Evolutionary conservation across 2,329 filamentous ascomycete genomes (phyloP).

Genomic region (Neofusicoccum sp.): DNA sequence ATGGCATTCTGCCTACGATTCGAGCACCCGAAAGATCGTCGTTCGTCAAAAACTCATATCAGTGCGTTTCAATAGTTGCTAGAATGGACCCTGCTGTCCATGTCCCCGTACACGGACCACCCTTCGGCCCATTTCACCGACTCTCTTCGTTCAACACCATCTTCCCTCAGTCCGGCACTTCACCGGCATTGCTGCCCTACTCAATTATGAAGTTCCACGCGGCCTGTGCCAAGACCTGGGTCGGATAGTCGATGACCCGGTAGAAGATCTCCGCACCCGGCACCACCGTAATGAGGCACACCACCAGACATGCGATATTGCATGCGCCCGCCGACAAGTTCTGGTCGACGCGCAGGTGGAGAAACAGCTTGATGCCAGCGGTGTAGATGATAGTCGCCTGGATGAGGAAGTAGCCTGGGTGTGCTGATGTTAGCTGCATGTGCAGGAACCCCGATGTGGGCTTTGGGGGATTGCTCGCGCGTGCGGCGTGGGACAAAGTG

Average conservation of each 20-base stretch:
- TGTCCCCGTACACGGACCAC: background rate
- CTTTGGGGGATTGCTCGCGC: background rate
- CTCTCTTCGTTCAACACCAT: constrained; percentile 3
- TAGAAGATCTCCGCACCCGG: constrained; percentile 32
- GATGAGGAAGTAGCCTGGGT: constrained; percentile 41
- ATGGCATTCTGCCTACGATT: background rate
- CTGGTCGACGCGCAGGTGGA: constrained; percentile 23
- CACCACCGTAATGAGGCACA: constrained; percentile 28
- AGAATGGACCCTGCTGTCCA: background rate
- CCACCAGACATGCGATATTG: constrained; percentile 22
- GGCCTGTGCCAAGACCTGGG: constrained; percentile 11
- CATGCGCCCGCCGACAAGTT: constrained; percentile 20
- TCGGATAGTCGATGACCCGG: constrained; percentile 30
- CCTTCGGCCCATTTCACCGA: background rate
- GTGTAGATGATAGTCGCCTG: constrained; percentile 44
- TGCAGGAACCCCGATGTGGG: background rate
- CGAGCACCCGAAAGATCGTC: constrained; percentile 4
- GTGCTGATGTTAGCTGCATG: constrained; percentile 5
- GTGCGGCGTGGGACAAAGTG: background rate
- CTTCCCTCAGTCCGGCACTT: background rate
- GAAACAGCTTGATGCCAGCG: constrained; percentile 48
- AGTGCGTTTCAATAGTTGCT: constrained; percentile 14
- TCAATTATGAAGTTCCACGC: constrained; percentile 18
- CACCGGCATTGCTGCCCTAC: background rate
- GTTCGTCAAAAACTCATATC: background rate